Evolutionary conservation across 345 rosid genomes (phyloP).

Genomic region (Hirschfeldia incana): DNA sequence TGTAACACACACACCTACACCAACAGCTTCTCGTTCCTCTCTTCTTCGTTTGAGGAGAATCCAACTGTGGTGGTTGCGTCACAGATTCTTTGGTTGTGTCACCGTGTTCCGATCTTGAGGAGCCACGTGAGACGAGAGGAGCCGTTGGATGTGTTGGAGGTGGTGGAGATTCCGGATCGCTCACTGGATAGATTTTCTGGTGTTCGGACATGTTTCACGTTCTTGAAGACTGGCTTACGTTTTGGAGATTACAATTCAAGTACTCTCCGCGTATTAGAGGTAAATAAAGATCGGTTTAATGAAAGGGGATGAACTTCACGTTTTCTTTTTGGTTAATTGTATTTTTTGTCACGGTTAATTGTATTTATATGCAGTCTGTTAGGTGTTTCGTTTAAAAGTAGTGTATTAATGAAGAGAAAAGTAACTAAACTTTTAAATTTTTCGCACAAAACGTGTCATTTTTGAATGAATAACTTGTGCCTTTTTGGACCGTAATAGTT

Average conservation of each 20-base stretch:
- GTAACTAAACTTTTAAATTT: not conserved
- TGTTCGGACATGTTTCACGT: constrained; percentile 55
- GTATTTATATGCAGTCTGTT: constrained; percentile 21
- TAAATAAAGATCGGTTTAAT: not conserved
- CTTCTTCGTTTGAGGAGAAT: constrained; percentile 44
- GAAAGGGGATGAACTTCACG: constrained; percentile 23
- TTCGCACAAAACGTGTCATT: constrained; percentile 14
- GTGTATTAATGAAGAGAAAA: not conserved
- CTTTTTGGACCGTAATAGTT: constrained; percentile 3
- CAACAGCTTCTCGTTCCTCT: constrained; percentile 51
- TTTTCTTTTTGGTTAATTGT: constrained; percentile 1
- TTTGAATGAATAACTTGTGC: not conserved
- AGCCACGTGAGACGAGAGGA: constrained; percentile 53
- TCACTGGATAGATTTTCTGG: constrained; percentile 63
- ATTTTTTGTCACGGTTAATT: constrained; percentile 1
- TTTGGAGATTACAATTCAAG: not conserved
- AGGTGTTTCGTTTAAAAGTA: not conserved
- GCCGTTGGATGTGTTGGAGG: constrained; percentile 43
- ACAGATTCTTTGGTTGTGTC: constrained; percentile 26
- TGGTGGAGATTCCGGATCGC: constrained; percentile 54
- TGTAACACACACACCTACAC: constrained; percentile 73
- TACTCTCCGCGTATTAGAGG: not conserved
- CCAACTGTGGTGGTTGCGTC: constrained; percentile 27
- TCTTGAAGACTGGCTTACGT: constrained; percentile 1
- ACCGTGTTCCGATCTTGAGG: constrained; percentile 45